phyloP scores from a whole-genome alignment of 306 rosid genomes.

The Cucurbita moschata region DNA sequence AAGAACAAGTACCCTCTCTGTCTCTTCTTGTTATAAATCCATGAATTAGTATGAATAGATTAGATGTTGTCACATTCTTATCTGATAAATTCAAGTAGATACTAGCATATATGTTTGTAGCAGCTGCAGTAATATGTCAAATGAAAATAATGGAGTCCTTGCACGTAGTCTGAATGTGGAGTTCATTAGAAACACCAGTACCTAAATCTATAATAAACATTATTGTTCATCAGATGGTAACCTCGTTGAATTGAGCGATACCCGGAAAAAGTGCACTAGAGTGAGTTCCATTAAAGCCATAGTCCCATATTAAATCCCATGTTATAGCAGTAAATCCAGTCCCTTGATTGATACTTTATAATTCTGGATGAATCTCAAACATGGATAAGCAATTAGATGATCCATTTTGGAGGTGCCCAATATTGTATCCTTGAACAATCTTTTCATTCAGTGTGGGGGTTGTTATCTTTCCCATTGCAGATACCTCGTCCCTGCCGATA shows the following conservation, averaged over 20 bases:
- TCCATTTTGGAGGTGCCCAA: background rate
- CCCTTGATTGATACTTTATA: background rate
- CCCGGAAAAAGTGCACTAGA: background rate
- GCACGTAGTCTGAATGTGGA: background rate
- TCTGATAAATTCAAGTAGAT: background rate
- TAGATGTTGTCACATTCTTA: background rate
- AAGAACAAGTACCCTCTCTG: constrained; percentile 55
- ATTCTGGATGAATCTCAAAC: background rate
- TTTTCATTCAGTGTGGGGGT: background rate
- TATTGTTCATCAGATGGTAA: background rate
- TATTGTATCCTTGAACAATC: background rate
- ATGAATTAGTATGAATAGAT: background rate
- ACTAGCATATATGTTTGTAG: background rate
- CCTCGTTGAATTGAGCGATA: background rate
- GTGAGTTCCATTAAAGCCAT: background rate
- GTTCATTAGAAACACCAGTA: background rate
- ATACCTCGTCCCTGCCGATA: constrained; percentile 88
- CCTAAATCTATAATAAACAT: background rate
- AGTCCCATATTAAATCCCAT: background rate
- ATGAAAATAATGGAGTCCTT: background rate
- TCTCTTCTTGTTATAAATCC: background rate
- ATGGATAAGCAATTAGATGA: background rate
- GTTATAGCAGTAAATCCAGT: background rate
- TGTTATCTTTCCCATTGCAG: constrained; percentile 26
- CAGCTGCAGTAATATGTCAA: background rate